Percentiles rank a stretch among this genome's conserved stretches.
These are phyloP conservation scores for Aphanomyces stellatus DNA, from an alignment of 352 stramenopile genomes.

Conservation along the genomic window DNA sequence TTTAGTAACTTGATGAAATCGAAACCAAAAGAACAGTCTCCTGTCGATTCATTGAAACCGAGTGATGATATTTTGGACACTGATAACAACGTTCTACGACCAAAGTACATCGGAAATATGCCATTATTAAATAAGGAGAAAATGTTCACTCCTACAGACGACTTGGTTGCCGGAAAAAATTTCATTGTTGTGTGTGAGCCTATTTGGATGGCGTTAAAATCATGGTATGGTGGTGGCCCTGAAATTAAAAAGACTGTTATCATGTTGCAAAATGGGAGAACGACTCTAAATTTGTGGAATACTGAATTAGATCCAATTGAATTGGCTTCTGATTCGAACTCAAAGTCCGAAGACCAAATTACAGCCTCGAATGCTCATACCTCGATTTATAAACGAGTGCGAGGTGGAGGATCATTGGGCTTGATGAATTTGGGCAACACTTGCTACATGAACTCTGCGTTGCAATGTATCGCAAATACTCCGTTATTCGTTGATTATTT, in stretches of 20 bases:
- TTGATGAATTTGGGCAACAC: constrained; percentile 92
- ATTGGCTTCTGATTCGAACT: constrained; percentile 26
- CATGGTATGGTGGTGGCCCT: constrained; percentile 88
- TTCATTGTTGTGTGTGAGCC: constrained; percentile 82
- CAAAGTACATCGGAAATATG: constrained; percentile 82
- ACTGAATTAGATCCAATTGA: constrained; percentile 29
- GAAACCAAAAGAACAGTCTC: constrained; percentile 36
- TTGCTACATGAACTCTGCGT: constrained; percentile 93
- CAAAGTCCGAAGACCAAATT: constrained; percentile 38
- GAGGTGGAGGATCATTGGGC: constrained; percentile 61
- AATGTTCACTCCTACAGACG: constrained; percentile 56
- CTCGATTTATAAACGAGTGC: constrained; percentile 40
- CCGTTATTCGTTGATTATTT: constrained; percentile 95
- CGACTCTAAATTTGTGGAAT: constrained; percentile 76
- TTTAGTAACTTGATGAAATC: constrained; percentile 7
- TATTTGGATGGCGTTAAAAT: constrained; percentile 84
- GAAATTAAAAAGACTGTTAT: constrained; percentile 82
- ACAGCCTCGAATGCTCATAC: constrained; percentile 6
- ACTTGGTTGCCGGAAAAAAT: constrained; percentile 72
- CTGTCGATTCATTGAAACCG: constrained; percentile 7
- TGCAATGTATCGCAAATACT: constrained; percentile 95
- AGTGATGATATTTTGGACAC: constrained; percentile 56
- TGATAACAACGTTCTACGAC: constrained; percentile 70
- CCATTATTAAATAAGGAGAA: constrained; percentile 52
- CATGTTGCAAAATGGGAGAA: constrained; percentile 40